phyloP scores from a whole-genome alignment of 306 rosid genomes.

The Casuarina cunninghamiana region DNA sequence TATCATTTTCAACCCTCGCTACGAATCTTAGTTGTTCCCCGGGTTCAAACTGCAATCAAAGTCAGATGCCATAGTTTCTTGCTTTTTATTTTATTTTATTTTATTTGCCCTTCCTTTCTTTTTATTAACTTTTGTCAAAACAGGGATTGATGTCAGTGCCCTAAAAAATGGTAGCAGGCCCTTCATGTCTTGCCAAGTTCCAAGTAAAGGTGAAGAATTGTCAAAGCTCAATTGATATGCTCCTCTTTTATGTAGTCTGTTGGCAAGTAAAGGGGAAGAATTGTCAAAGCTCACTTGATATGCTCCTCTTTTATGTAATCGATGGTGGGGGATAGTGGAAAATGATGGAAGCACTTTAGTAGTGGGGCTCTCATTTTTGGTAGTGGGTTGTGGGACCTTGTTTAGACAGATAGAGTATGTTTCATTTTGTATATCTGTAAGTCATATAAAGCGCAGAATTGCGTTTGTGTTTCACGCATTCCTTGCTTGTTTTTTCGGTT shows the following conservation, averaged over 20 bases:
- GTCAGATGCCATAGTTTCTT: constrained; percentile 80
- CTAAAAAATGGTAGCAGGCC: constrained; percentile 46
- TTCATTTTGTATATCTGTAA: constrained; percentile 33
- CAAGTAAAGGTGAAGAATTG: constrained; percentile 60
- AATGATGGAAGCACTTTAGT: constrained; percentile 65
- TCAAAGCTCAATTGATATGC: constrained; percentile 75
- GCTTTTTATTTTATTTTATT: constrained; percentile 24
- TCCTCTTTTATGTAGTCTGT: constrained; percentile 38
- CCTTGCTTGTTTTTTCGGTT: background rate
- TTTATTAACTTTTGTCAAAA: constrained; percentile 51
- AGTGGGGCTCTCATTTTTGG: constrained; percentile 45
- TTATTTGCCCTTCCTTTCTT: constrained; percentile 29
- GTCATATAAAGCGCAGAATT: constrained; percentile 20
- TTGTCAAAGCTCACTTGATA: constrained; percentile 73
- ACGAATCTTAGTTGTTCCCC: constrained; percentile 39
- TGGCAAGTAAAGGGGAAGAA: constrained; percentile 51
- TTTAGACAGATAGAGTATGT: constrained; percentile 38
- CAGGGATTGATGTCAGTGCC: constrained; percentile 68
- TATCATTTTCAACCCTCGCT: constrained; percentile 50
- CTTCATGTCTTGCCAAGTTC: constrained; percentile 53
- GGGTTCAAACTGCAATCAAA: constrained; percentile 75
- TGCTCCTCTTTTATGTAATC: constrained; percentile 52
- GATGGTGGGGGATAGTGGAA: constrained; percentile 75
- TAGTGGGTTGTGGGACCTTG: constrained; percentile 94
- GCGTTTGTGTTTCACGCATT: background rate